Conservation (phyloP, 176 grass and related monocot species). For the Thalia dealbata region DNA sequence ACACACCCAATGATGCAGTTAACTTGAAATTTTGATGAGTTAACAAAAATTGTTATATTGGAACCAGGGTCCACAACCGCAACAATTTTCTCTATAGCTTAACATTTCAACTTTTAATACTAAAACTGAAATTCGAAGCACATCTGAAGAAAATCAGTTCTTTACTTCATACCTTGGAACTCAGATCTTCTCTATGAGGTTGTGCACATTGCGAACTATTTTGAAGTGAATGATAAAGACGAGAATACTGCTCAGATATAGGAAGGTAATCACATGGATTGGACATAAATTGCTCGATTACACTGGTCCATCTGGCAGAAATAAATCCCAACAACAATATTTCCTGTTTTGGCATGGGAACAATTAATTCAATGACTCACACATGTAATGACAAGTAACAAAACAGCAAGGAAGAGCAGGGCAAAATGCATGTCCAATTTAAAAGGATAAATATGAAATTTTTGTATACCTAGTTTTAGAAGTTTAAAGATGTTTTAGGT, state of each 20-base stretch:
- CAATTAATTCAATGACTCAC: neutral
- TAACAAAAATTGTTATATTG: neutral
- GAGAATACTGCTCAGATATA: slow-evolving; percentile 59
- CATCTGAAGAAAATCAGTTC: neutral
- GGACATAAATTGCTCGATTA: slow-evolving; percentile 44
- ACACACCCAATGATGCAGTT: neutral
- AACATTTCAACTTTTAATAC: neutral
- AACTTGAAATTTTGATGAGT: neutral
- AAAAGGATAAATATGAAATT: neutral
- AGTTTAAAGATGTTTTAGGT: neutral
- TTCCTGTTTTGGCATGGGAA: slow-evolving; percentile 40
- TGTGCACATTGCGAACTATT: slow-evolving; percentile 21
- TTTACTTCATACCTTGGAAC: slow-evolving; percentile 30
- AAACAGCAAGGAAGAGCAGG: neutral
- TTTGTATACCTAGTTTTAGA: neutral
- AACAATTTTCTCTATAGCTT: neutral
- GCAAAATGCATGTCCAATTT: neutral
- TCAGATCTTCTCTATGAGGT: slow-evolving; percentile 17
- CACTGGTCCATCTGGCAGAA: slow-evolving; percentile 40
- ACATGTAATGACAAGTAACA: neutral
- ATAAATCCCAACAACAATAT: slow-evolving; percentile 61
- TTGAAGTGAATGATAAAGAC: slow-evolving; percentile 45
- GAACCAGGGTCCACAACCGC: neutral
- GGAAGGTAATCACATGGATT: slow-evolving; percentile 51
- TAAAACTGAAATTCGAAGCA: neutral